Conservation (phyloP, 2,329 filamentous ascomycete genomes). For the Fusarium annulatum region DNA sequence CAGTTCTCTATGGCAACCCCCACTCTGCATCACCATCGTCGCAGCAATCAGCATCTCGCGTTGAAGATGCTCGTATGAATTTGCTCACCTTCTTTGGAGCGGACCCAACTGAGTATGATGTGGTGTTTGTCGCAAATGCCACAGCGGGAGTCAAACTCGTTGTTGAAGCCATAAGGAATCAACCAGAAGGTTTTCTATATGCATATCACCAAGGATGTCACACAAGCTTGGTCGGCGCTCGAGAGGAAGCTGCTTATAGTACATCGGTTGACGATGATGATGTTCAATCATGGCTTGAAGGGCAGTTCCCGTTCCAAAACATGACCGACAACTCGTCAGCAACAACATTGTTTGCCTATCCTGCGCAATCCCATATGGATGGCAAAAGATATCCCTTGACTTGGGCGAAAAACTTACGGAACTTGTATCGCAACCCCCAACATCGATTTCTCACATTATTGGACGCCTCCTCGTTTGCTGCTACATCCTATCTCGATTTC, state of each 20-base stretch:
- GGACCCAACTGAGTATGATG: slow-evolving; percentile 82
- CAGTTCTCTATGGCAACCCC: slow-evolving; percentile 87
- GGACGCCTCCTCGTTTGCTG: slow-evolving; percentile 84
- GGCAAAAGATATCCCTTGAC: slow-evolving; percentile 77
- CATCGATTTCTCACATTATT: slow-evolving; percentile 73
- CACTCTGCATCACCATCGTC: slow-evolving; percentile 88
- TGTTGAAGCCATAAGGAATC: slow-evolving; percentile 77
- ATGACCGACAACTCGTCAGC: slow-evolving; percentile 32
- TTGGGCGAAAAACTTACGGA: slow-evolving; percentile 69
- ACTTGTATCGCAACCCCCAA: slow-evolving; percentile 24
- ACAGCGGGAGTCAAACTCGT: slow-evolving; percentile 92
- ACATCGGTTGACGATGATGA: slow-evolving; percentile 74
- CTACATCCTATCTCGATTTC: slow-evolving; percentile 81
- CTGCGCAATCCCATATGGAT: slow-evolving; percentile 94
- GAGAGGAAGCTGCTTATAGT: slow-evolving; percentile 75
- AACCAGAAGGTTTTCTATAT: slow-evolving; percentile 79
- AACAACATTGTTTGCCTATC: slow-evolving; percentile 77
- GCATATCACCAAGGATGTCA: slow-evolving; percentile 87
- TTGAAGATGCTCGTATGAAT: slow-evolving; percentile 80
- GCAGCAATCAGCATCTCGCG: slow-evolving; percentile 76
- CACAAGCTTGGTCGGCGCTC: slow-evolving; percentile 85
- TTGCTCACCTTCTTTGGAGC: slow-evolving; percentile 83
- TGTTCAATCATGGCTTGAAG: slow-evolving; percentile 72
- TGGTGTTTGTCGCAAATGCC: slow-evolving; percentile 92
- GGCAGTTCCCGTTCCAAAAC: slow-evolving; percentile 47